Evolutionary conservation across 106 monocot species (phyloP), one percentile per base, ranked within the genome.

Genomic region (Ottelia alismoides): DNA sequence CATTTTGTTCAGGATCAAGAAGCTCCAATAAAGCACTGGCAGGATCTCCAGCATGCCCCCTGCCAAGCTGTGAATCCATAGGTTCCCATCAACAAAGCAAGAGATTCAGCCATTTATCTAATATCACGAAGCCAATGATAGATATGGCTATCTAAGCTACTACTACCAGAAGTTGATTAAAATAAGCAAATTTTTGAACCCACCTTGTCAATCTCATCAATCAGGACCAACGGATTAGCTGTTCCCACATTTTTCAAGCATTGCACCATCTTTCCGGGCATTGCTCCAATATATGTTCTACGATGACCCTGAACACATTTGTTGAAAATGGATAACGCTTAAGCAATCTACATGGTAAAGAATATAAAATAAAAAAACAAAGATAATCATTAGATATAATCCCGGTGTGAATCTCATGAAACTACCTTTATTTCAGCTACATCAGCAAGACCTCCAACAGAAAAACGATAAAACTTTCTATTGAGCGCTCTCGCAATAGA

Each of bases 121-220:
- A n/a, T n/a, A n/a, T n/a, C n/a, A n/a, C n/a, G n/a, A n/a, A n/a
- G n/a, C n/a, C n/a, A n/a, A n/a, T n/a, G n/a, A n/a, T n/a, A n/a
- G n/a, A n/a, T n/a, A n/a, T n/a, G n/a, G n/a, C n/a, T n/a, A n/a
- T 4, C 9, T 14, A 40, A 40, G 35, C 35, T 40, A 14, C 9
- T 14, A 6, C 35, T 40, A 40, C 35, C 14, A 40, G 14, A 40
- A 40, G 4, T 14, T 40, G 35, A 14, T 40, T 40, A 12, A 48
- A 43, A 3, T 44, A 19, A 50, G 44, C 11, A 48, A 24, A 6
- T 30, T 48, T 18, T 17, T 30, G 31, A 52, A 40, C 35, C 53
- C 65, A 99, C 98, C 90, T 99, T 99, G 64, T 99, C 98, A 58
- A 99, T 99, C 63, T 99, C 98, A 75, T 99, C 98, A 63, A 99